Conservation (phyloP, 164 flowering plant genomes). For the Echeveria elegans region DNA sequence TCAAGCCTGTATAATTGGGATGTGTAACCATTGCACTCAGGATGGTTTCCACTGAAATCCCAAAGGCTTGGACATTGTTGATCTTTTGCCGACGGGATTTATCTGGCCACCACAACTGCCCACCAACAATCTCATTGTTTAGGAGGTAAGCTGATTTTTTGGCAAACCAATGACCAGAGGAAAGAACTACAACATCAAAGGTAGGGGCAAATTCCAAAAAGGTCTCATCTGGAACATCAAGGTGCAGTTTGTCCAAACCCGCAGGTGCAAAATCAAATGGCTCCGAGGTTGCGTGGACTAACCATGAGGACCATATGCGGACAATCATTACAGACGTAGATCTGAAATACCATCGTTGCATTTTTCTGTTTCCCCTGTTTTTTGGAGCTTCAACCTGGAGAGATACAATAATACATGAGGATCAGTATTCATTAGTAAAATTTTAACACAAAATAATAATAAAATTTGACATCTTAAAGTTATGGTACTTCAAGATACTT, state of each 20-base stretch:
- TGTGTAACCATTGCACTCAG: constrained; percentile 51
- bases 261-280: constrained; percentile 60
- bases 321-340: constrained; percentile 57
- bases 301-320: constrained; percentile 98
- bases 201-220: constrained; percentile 48
- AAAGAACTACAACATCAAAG: constrained; percentile 75
- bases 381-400: constrained; percentile 78
- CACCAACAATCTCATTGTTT: constrained; percentile 77
- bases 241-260: constrained; percentile 62
- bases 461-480: not conserved
- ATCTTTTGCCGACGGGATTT: constrained; percentile 46
- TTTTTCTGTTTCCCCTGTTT: constrained; percentile 68
- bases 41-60: constrained; percentile 70
- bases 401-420: not conserved
- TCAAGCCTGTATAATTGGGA: constrained; percentile 68
- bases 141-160: constrained; percentile 70
- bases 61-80: constrained; percentile 69
- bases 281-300: constrained; percentile 56
- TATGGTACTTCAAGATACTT: not conserved
- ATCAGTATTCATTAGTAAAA: not conserved
- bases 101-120: constrained; percentile 92
- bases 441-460: too few relatives aligned
- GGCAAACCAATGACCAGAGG: constrained; percentile 98
- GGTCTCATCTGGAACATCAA: constrained; percentile 65
- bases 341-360: constrained; percentile 78